Evolutionary conservation across 192 early-diverging fungal genomes (phyloP), one percentile per base, ranked within the genome.

Genomic region (Coemansia erecta): DNA sequence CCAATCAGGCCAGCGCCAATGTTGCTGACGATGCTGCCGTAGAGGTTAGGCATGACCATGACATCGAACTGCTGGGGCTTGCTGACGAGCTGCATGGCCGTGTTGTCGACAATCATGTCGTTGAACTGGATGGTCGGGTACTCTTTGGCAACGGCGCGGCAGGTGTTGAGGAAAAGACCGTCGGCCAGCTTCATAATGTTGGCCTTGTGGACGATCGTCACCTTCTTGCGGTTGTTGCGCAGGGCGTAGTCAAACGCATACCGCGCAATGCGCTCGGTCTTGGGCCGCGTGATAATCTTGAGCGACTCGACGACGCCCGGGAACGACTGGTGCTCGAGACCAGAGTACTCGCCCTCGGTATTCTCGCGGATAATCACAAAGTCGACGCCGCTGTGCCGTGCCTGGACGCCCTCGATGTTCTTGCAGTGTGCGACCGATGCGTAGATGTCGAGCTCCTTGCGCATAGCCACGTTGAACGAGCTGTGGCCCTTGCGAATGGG

Each of bases 21-120:
- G 82, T 99, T 99, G 69, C 91, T 93, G 51, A 98, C 89, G 72
- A 99, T 99, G 88, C 94, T 98, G 66, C 97, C 97, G 83, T 99
- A 99, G 77, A 99, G 87, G 86, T 99, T 99, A 60, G 94, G 94
- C 89, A 94, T 95, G 60, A 99, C 94, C 84, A 99, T 94, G 46
- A 99, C 97, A 73, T 99, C 97, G 58, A 99, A 99, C 82, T 99
- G 97, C 75, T 90, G 87, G 53, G 97, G 97, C 77, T 85, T 90
- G 68, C 92, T 91, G 45, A 97, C 94, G n/a, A 99, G 85, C 85
- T 99, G 97, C 97, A 99, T 99, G 53, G 97, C 92, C 48, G 94
- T 93, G 85, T 99, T 99, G 81, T 99, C 97, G 64, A 99, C 97
- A 82, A 99, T 99, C 97, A 99, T 97, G 83, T 97, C 95, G 63